phyloP scores from a whole-genome alignment of 2,329 filamentous ascomycete species.

The Harringtonia aguacate region DNA sequence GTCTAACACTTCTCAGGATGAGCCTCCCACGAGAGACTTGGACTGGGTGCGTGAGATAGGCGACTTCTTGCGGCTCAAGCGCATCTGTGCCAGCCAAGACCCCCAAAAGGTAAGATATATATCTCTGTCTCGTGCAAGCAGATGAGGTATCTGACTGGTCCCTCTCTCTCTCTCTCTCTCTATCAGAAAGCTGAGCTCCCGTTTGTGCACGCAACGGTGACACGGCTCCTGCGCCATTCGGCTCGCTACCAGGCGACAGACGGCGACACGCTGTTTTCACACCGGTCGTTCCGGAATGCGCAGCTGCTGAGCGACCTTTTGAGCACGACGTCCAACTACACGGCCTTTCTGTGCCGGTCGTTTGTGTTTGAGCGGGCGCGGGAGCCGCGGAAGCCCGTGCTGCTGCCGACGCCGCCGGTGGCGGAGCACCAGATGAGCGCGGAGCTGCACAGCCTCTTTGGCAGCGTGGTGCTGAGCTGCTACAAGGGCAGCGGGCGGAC shows the following conservation, averaged over 20 bases:
- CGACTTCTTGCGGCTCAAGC: constrained; percentile 30
- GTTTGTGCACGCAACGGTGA: constrained; percentile 36
- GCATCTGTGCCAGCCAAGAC: constrained; percentile 26
- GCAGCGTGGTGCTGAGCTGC: constrained; percentile 41
- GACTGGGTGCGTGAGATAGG: constrained; percentile 26
- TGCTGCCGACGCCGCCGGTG: constrained; percentile 20
- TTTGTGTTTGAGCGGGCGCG: constrained; percentile 40
- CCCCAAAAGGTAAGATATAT: constrained; percentile 33
- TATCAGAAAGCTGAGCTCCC: constrained; percentile 30
- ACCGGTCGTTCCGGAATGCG: constrained; percentile 35
- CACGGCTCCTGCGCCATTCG: constrained; percentile 33
- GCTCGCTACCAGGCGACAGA: constrained; percentile 22
- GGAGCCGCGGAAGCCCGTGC: not conserved
- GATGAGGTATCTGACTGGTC: not conserved
- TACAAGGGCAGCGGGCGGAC: constrained; percentile 14
- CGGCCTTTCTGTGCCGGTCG: constrained; percentile 53
- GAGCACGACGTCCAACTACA: constrained; percentile 35
- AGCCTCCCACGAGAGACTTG: constrained; percentile 19
- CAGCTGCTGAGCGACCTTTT: constrained; percentile 33
- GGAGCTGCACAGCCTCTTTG: constrained; percentile 59
- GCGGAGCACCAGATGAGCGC: constrained; percentile 52
- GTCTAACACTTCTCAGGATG: constrained; percentile 20
- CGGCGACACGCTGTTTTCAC: constrained; percentile 12
- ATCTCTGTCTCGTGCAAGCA: too few relatives aligned
- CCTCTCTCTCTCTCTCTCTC: not conserved